These are phyloP conservation scores for Ulota crispa DNA, from an alignment of 225 moss, liverwort and hornwort genomes.

Conservation along the genomic window DNA sequence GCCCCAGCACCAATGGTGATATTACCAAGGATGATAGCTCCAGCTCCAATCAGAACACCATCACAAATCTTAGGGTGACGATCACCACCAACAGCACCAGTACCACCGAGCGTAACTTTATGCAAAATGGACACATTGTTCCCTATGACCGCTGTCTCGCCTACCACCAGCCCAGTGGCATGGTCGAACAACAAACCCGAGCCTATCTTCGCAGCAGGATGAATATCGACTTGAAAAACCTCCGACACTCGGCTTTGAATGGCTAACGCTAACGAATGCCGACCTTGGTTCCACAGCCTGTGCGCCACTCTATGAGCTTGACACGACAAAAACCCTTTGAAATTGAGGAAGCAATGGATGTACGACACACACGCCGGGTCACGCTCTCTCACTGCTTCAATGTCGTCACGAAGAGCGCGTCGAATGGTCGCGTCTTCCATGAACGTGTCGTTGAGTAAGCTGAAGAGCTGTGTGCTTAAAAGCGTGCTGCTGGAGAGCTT, in stretches of 20 bases:
- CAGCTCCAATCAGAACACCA: constrained; percentile 63
- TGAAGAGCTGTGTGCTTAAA: constrained; percentile 65
- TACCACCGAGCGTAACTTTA: constrained; percentile 63
- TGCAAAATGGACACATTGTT: constrained; percentile 71
- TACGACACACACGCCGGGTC: constrained; percentile 61
- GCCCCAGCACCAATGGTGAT: constrained; percentile 59
- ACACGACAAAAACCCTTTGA: constrained; percentile 60
- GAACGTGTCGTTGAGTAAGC: constrained; percentile 58
- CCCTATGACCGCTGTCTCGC: constrained; percentile 59
- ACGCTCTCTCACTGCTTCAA: constrained; percentile 56
- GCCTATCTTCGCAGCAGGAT: constrained; percentile 65
- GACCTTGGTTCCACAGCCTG: constrained; percentile 61
- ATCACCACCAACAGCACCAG: constrained; percentile 49
- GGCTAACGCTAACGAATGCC: constrained; percentile 50
- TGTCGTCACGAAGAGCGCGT: constrained; percentile 53
- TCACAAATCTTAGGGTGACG: constrained; percentile 63
- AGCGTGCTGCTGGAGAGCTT: constrained; percentile 65
- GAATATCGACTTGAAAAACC: constrained; percentile 68
- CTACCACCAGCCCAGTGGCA: constrained; percentile 66
- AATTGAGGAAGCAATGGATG: constrained; percentile 61
- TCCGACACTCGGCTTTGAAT: constrained; percentile 64
- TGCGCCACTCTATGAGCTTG: constrained; percentile 64
- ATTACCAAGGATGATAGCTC: constrained; percentile 65
- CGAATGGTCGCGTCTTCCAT: constrained; percentile 60
- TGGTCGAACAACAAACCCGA: constrained; percentile 63